These are phyloP conservation scores for Turnera subulata DNA, from an alignment of 345 rosid genomes.

Conservation along the genomic window DNA sequence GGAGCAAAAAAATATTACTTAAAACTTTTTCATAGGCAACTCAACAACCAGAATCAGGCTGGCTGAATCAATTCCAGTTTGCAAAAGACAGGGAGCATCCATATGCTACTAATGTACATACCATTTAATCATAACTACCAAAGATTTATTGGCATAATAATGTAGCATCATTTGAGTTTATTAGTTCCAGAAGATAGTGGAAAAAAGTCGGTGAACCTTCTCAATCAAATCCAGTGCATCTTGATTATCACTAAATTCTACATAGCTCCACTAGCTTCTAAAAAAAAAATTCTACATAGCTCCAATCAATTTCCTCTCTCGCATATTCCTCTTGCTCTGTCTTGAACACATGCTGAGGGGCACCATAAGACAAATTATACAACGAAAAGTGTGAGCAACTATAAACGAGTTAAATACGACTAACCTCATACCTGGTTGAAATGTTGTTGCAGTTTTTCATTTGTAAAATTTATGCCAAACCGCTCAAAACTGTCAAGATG, in stretches of 20 bases:
- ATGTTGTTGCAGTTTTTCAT: constrained; percentile 95
- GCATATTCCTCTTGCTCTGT: constrained; percentile 75
- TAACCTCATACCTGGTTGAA: constrained; percentile 93
- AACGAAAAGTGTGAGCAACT: constrained; percentile 17
- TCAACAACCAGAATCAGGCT: no score
- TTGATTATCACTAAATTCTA: constrained; percentile 84
- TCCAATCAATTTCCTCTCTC: constrained; percentile 84
- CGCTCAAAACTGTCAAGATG: constrained; percentile 68
- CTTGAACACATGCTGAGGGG: constrained; percentile 80
- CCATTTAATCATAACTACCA: no score
- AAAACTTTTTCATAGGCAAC: no score
- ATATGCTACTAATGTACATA: no score
- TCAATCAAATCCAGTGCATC: constrained; percentile 85
- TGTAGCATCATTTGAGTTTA: background rate
- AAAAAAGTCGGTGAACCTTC: constrained; percentile 48
- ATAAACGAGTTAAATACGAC: constrained; percentile 28
- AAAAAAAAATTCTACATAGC: no score
- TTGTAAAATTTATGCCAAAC: constrained; percentile 86
- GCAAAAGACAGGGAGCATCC: no score
- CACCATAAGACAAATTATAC: constrained; percentile 28
- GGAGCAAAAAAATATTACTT: no score
- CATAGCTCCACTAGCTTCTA: no score
- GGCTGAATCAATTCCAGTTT: no score
- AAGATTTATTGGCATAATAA: no score
- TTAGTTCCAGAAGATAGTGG: constrained; percentile 3